Conservation (phyloP, 129 eudicot species). For the Flaveria ramosissima region DNA sequence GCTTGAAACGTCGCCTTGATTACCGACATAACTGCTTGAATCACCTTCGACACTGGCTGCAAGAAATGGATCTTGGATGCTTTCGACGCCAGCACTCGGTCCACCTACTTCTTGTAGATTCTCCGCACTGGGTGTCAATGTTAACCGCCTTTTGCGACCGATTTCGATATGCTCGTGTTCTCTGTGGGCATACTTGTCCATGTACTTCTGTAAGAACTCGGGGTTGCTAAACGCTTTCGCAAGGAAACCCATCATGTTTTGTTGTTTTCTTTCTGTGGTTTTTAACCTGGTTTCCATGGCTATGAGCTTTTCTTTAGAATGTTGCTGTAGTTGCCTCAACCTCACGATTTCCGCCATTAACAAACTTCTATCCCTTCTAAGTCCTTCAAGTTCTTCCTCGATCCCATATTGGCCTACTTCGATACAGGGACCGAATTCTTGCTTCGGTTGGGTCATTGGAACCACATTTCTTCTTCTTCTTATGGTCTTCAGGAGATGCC, state of each 20-base stretch:
- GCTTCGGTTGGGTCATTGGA: slow-evolving; percentile 51
- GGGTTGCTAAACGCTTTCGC: slow-evolving; percentile 72
- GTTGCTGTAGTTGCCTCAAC: slow-evolving; percentile 67
- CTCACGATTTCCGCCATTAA: slow-evolving; percentile 64
- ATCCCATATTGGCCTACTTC: slow-evolving; percentile 76
- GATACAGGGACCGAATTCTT: slow-evolving; percentile 49
- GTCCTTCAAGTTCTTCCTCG: slow-evolving; percentile 72
- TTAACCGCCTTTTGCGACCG: slow-evolving; percentile 77
- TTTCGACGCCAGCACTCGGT: slow-evolving; percentile 18
- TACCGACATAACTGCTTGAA: slow-evolving; percentile 42
- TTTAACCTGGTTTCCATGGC: slow-evolving; percentile 59
- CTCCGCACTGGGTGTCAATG: slow-evolving; percentile 61
- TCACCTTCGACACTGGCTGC: slow-evolving; percentile 49
- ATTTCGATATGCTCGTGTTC: slow-evolving; percentile 47
- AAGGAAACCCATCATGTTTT: slow-evolving; percentile 67
- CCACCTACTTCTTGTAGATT: slow-evolving; percentile 27
- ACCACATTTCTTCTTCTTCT: slow-evolving; percentile 63
- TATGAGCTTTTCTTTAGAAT: slow-evolving; percentile 48
- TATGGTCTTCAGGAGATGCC: slow-evolving; percentile 81
- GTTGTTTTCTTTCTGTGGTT: slow-evolving; percentile 67
- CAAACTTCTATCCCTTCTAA: slow-evolving; percentile 55
- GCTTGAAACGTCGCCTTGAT: slow-evolving; percentile 30
- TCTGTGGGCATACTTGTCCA: slow-evolving; percentile 44
- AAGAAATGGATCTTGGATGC: slow-evolving; percentile 46
- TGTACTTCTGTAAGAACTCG: slow-evolving; percentile 52